Evolutionary conservation across 805 yeast species (phyloP), one percentile per base, ranked within the genome.

Genomic region (Cyberlindnera mycetangii): DNA sequence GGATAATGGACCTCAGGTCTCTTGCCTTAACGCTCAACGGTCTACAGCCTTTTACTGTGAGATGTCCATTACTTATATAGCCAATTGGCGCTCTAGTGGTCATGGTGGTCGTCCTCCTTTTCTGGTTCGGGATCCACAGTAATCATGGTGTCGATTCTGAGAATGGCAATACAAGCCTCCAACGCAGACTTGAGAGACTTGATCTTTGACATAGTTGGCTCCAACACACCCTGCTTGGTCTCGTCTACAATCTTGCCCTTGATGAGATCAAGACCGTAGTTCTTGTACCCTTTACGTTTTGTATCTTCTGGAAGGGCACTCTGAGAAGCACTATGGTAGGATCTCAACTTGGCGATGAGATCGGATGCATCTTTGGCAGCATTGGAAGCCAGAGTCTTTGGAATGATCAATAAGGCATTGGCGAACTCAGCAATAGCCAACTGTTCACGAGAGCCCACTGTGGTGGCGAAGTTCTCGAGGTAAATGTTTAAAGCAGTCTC

Each of bases 351-450:
- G 48, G 99, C 95, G 52, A 93, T 89, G 54, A 93, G 77, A 52
- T 95, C 99, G 25, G 92, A 81, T 1, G 97, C 82, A 68, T 93
- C 99, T 68, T 92, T 93, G 34, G 98, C 99, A 8, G 99, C 99
- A 62, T 93, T 93, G 28, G 87, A 89, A 2, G 98, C 97, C 57
- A 93, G 71, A 2, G 98, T 93, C 76, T 92, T 93, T 65, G 99
- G 99, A 55, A 93, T 92, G 16, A 89, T 77, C 45, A 93, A 75
- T 55, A 93, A 72, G 1, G 97, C 90, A 52, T 77, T 76, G 30
- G 99, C 97, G 73, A 93, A 93, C 70, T 92, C 99, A 1, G 97
- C 95, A 69, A 93, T 93, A 15, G 99, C 98, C 59, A 93, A 76
- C 67, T 93, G 99, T 67, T 93, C 99, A 61, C 99, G 81, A 16